A percentile compares a stretch with the other conserved stretches of the same genome.
phyloP scores from a whole-genome alignment of 306 rosid genomes.

The Lathyrus sativus region DNA sequence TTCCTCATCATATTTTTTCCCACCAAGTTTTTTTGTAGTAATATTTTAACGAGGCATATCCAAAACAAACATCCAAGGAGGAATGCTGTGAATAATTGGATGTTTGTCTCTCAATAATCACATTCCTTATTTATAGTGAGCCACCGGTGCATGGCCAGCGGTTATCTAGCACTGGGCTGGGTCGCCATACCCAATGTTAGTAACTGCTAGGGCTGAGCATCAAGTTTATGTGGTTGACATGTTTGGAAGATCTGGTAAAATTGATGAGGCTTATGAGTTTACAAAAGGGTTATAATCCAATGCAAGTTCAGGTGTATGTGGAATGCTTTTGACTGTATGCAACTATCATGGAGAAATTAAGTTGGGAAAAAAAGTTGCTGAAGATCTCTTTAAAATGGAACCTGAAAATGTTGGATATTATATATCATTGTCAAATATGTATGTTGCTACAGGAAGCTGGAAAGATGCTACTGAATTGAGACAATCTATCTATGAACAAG shows the following conservation, averaged over 20 bases:
- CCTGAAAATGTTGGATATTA: slow-evolving; percentile 64
- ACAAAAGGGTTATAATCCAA: slow-evolving; percentile 35
- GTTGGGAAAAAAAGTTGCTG: slow-evolving; percentile 54
- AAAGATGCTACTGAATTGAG: slow-evolving; percentile 59
- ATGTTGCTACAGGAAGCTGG: slow-evolving; percentile 67
- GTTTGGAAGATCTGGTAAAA: slow-evolving; percentile 58
- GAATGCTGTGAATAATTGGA: too few relatives aligned
- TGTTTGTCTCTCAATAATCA: too few relatives aligned
- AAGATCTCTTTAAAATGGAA: slow-evolving; percentile 53
- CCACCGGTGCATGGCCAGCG: too few relatives aligned
- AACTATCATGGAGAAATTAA: slow-evolving; percentile 61
- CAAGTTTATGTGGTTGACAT: slow-evolving; percentile 56
- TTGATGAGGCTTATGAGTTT: slow-evolving; percentile 52
- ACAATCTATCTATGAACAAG: slow-evolving; percentile 37
- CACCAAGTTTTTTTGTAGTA: too few relatives aligned
- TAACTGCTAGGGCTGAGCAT: slow-evolving; percentile 62
- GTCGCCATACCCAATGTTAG: too few relatives aligned
- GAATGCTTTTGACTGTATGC: slow-evolving; percentile 60
- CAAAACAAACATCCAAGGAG: too few relatives aligned
- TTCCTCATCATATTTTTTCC: too few relatives aligned
- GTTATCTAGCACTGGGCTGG: too few relatives aligned
- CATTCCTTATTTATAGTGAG: too few relatives aligned
- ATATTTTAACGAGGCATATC: too few relatives aligned
- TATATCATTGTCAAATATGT: slow-evolving; percentile 63
- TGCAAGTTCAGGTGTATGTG: slow-evolving; percentile 56